Base-by-base conservation (phyloP, 352 stramenopile species). In the Phytophthora uliginosa region DNA sequence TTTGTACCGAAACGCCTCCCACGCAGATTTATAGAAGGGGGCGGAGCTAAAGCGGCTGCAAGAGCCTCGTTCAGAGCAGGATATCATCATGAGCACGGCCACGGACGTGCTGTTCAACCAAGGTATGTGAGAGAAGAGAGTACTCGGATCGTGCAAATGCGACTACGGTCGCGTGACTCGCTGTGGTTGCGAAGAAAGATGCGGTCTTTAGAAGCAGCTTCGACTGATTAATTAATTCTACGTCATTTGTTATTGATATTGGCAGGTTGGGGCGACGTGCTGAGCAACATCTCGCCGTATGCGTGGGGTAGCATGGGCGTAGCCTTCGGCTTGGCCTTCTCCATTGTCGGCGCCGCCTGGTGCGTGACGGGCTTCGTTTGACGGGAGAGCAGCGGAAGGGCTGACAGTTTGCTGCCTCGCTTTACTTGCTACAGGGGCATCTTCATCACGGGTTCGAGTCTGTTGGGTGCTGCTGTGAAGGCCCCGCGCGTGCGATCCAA, bases 261-360 rank as follows among this genome's bases (percentile, higher is more conserved):
- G 8, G 7, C 65, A 97, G 91, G 91, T 66, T 98, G 92, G 92
- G 89, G 86, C 48, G 97, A 99, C 86, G 92, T 99, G 60, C 88
- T 99, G 63, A 99, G 97, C 54, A 98, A 98, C 87, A 99, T 99
- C 82, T 99, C 97, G 15, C 98, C 98, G 6, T 99, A 99, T 72
- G 97, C 96, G 61, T 99, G 95, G 94, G 98, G 94, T 4, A 99
- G 95, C 74, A 98, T 99, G 86, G 98, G 98, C 12, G 91, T 99
- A 59, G 98, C 97, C 6, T 98, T 99, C 55, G 97, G 97, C 52
- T 83, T 99, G 51, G 88, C 92, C 51, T 93, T 99, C 50, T 99
- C 95, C 15, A 98, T 99, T 64, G 85, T 99, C 31, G 98, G 98
- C 51, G 98, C 98, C 33, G 97, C 94, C 24, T 99, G 96, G 96